Conservation (phyloP, 306 rosid genomes). For the Vigna radiata region DNA sequence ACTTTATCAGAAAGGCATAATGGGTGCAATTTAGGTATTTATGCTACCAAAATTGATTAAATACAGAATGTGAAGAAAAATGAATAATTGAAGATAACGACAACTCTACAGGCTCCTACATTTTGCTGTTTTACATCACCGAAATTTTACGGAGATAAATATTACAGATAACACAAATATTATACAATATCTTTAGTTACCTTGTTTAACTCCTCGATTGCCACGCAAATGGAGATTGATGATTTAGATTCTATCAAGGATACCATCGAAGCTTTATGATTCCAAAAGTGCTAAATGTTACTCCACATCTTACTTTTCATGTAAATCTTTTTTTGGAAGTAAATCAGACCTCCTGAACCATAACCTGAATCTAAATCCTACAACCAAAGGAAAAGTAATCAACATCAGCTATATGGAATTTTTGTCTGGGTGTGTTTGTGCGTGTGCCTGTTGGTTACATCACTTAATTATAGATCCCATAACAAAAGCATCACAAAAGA, state of each 20-base stretch:
- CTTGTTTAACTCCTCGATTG: constrained; percentile 36
- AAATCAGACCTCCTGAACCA: constrained; percentile 81
- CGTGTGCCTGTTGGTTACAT: neutral
- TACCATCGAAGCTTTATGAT: constrained; percentile 31
- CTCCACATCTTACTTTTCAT: constrained; percentile 62
- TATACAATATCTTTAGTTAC: constrained; percentile 47
- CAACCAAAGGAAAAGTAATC: constrained; percentile 43
- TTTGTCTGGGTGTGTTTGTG: neutral
- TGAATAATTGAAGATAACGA: constrained; percentile 36
- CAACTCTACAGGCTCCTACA: constrained; percentile 40
- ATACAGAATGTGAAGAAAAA: constrained; percentile 34
- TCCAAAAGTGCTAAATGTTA: constrained; percentile 23
- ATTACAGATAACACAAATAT: constrained; percentile 41
- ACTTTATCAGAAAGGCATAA: constrained; percentile 28
- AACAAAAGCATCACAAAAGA: constrained; percentile 9
- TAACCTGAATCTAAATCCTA: constrained; percentile 73
- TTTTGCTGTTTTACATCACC: constrained; percentile 36
- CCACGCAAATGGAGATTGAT: constrained; percentile 35
- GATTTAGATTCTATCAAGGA: constrained; percentile 34
- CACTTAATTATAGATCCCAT: constrained; percentile 27
- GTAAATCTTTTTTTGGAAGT: constrained; percentile 80
- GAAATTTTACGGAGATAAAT: constrained; percentile 43
- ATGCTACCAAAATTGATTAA: constrained; percentile 48
- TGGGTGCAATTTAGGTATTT: constrained; percentile 34
- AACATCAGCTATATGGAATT: constrained; percentile 29